Base-by-base conservation (phyloP, 1,139 yeast species). In the Protomyces gravidus region DNA sequence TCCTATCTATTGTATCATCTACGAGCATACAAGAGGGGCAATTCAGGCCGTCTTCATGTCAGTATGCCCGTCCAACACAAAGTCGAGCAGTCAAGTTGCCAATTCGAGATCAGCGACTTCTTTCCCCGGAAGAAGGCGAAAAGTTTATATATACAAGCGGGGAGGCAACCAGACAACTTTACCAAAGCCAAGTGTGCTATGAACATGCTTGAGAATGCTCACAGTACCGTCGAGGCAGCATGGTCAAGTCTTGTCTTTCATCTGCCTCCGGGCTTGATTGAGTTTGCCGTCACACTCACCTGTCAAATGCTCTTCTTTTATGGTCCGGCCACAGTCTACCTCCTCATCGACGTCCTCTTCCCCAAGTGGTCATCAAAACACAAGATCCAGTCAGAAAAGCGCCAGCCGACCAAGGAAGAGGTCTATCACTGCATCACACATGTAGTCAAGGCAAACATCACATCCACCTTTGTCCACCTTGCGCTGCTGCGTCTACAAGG, bases 321-420 rank as follows among this genome's bases (percentile, higher is more conserved):
- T n/a, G 42, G 42, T 6, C 42, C 42, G 9, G 42, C 42, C 1
- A 36, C 42, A 15, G 42, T 11, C 21, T 36, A 36, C 23, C 42
- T 36, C 42, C 42, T 36, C 11, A 36, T 36, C 17, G 42, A 36
- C 23, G 19, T 36, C 3, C 42, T 36, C 42, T 36, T 36, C 42
- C 42, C 42, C 23, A 11, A 6, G 23, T 36, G 42, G 42, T 36
- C 42, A 15, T n/a, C 42, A n/a, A 36, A 36, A 17, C 42, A 36
- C 42, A 36, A 36, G 23, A 36, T 36, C 1, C 42, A 36, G 17
- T 36, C 42, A 9, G 42, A 36, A 4, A 36, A 36, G 19, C 42
- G 42, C n/a, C 42, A 36, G 42, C 42, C 42, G 42, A 36, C 42
- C 42, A 36, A 36, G 23, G 42, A 36, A 4, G 42, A 36, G 21